phyloP scores from a whole-genome alignment of 129 eudicot species.

The Logfia minima region DNA sequence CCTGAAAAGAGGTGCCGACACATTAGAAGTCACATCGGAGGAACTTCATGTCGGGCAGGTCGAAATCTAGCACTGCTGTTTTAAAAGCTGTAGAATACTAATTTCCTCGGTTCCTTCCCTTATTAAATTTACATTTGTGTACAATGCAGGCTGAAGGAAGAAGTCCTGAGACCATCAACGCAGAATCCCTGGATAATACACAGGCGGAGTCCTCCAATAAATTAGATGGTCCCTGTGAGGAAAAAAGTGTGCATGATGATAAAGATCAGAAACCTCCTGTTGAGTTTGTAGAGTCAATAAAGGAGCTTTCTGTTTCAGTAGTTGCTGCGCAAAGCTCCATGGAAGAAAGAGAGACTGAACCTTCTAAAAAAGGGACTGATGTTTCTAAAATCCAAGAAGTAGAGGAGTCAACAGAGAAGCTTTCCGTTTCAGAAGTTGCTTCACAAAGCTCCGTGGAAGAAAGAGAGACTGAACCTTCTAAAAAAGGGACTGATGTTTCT shows the following conservation, averaged over 20 bases:
- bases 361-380: neutral
- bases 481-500: neutral
- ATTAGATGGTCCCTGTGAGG: neutral
- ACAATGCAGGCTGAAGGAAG: neutral
- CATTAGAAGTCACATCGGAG: neutral
- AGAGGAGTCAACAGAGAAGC: neutral
- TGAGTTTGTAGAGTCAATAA: conserved; percentile 6
- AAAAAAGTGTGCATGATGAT: neutral
- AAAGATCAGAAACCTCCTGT: conserved; percentile 5
- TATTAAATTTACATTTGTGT: neutral
- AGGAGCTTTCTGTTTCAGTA: conserved; percentile 17
- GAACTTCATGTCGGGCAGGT: neutral
- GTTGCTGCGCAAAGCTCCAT: conserved; percentile 6
- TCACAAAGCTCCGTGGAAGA: conserved; percentile 1
- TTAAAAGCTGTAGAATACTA: neutral
- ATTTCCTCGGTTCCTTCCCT: neutral
- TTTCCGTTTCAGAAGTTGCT: neutral
- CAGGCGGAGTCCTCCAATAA: conserved; percentile 1
- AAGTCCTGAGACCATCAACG: neutral
- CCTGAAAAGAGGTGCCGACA: neutral
- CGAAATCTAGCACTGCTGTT: neutral
- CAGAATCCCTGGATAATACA: conserved; percentile 12
- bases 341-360: neutral
- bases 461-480: neutral
- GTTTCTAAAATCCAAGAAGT: neutral